phyloP scores from a whole-genome alignment of 225 moss, liverwort and hornwort species.

The Antitrichia curtipendula region DNA sequence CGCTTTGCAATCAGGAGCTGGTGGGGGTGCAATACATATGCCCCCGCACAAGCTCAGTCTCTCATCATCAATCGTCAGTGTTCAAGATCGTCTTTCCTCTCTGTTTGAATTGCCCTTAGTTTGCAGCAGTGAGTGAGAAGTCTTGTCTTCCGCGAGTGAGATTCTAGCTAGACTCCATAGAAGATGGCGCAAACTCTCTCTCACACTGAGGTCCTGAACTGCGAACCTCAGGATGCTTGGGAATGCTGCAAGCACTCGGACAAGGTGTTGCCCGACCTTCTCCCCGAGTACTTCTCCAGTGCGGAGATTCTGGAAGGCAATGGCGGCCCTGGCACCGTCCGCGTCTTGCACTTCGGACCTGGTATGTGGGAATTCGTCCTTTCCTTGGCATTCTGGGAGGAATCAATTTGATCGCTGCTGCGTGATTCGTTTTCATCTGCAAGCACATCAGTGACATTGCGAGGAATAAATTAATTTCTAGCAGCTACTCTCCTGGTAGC shows the following conservation, averaged over 20 bases:
- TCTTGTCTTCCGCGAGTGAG: background rate
- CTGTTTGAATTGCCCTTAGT: background rate
- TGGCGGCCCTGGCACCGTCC: background rate
- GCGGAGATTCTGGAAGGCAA: background rate
- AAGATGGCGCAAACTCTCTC: slow-evolving; percentile 9
- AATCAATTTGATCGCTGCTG: background rate
- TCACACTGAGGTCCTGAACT: slow-evolving; percentile 1
- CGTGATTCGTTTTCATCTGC: background rate
- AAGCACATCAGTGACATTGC: background rate
- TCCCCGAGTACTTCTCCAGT: background rate
- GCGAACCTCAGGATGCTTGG: background rate
- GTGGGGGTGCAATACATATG: background rate
- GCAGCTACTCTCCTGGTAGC: background rate
- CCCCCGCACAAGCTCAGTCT: background rate
- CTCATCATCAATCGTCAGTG: background rate
- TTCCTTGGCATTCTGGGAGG: background rate
- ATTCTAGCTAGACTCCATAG: background rate
- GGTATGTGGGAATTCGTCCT: background rate
- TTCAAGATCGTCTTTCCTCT: background rate
- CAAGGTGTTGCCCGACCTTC: background rate
- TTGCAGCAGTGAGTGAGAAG: background rate
- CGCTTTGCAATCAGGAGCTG: background rate
- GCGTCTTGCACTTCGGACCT: slow-evolving; percentile 1
- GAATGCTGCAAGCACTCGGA: background rate
- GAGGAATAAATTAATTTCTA: background rate